Base-by-base conservation (phyloP, 441 rosid species). In the Iberis amara region DNA sequence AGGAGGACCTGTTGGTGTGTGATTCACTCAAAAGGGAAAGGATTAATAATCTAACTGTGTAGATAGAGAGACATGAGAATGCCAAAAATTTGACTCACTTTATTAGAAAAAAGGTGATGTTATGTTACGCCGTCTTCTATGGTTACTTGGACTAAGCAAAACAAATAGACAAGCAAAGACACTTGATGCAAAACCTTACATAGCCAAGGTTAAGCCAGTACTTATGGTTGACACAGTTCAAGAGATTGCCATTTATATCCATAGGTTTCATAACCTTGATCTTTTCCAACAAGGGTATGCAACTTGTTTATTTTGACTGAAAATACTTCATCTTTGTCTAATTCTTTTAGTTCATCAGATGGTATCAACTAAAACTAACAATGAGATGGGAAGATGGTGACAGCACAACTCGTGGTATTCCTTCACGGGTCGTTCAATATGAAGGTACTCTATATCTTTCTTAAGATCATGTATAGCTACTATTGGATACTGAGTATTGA, bases 351-450 rank as follows among this genome's bases (percentile, higher is more conserved):
- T n/a, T n/a, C n/a, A n/a, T n/a, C n/a, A n/a, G 98, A 66, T 88
- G 95, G 89, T 92, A 88, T 68, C 96, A 79, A 71, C 72, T 91
- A 49, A 91, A 83, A 70, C 71, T 86, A 62, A 80, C 76, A 47
- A 69, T 83, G 85, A 78, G 76, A 78, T 76, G 85, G 89, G 95
- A 88, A 71, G 82, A 82, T 11, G 58, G 66, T 45, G 73, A 67
- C 37, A 28, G n/a, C n/a, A 62, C 57, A 44, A 68, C 39, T 67
- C 74, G 68, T 26, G 98, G 78, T 26, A 75, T 79, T 59, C 96
- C 95, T 10, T 78, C 96, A 9, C 75, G 89, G 73, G 96, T 86
- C 61, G 81, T 88, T 69, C 96, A 88, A 66, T 88, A 88, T 72
- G 98, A 85, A 82, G 94, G 98, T 91, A 73, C 41, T 53, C 39